Percentiles rank a stretch among this genome's conserved stretches.
phyloP scores from a whole-genome alignment of 2,329 filamentous ascomycete genomes.

The Beauveria sp. region DNA sequence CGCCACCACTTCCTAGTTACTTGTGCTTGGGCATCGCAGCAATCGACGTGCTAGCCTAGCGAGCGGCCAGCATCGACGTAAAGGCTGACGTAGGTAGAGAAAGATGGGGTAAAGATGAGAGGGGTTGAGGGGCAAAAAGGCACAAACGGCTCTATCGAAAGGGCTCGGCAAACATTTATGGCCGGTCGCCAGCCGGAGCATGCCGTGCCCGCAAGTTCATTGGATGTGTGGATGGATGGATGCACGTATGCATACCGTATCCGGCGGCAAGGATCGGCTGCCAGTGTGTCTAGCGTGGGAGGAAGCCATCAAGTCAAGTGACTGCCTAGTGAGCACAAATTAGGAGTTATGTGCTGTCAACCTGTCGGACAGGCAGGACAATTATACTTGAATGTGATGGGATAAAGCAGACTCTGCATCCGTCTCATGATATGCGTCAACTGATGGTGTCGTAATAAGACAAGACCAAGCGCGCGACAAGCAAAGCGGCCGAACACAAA shows the following conservation, averaged over 20 bases:
- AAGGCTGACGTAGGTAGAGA: background rate
- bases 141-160: background rate
- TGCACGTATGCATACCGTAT: background rate
- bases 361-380: too few relatives aligned
- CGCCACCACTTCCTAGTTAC: background rate
- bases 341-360: too few relatives aligned
- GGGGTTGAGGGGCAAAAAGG: too few relatives aligned
- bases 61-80: background rate
- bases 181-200: background rate
- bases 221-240: background rate
- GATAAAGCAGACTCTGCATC: too few relatives aligned
- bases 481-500: background rate
- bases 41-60: background rate
- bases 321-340: too few relatives aligned
- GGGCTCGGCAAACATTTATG: background rate
- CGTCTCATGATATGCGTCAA: too few relatives aligned
- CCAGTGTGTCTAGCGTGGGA: background rate
- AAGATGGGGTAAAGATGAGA: background rate
- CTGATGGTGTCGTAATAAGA: background rate
- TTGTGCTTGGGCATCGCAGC: background rate
- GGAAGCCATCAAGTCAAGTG: too few relatives aligned
- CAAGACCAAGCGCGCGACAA: conserved; percentile 5
- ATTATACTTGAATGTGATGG: too few relatives aligned
- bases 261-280: background rate
- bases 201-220: background rate